Conservation (phyloP, 768 basidiomycete species). For the Boletus rex-veris region DNA sequence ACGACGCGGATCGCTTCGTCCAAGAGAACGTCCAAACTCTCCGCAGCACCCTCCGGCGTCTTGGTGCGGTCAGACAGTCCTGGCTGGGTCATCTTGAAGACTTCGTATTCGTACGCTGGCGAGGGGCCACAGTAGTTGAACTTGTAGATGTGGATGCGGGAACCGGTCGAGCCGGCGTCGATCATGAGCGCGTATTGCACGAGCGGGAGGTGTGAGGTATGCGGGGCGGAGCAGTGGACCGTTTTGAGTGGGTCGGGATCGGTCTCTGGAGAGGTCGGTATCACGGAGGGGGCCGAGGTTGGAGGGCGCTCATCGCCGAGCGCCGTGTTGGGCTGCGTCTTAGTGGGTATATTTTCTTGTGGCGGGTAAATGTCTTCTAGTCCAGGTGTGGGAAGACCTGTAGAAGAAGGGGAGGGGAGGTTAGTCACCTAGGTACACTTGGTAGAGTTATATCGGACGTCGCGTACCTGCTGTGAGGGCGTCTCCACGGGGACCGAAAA, state of each 20-base stretch:
- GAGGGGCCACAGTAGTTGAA: constrained; percentile 85
- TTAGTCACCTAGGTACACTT: neutral
- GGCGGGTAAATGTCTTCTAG: constrained; percentile 26
- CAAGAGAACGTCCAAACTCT: constrained; percentile 73
- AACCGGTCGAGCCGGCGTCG: constrained; percentile 97
- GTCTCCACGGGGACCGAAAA: constrained; percentile 51
- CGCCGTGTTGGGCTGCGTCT: neutral
- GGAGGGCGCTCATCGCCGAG: neutral
- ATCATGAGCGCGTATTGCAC: constrained; percentile 96
- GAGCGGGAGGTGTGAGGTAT: constrained; percentile 47
- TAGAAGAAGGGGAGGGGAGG: too few species aligned
- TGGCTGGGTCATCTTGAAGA: constrained; percentile 77
- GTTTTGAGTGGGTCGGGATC: constrained; percentile 76
- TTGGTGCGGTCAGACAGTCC: constrained; percentile 68
- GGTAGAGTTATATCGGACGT: neutral
- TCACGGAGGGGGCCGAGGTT: neutral
- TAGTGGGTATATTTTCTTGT: constrained; percentile 12
- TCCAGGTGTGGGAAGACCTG: constrained; percentile 17
- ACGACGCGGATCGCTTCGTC: constrained; percentile 79
- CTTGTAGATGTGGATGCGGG: constrained; percentile 97
- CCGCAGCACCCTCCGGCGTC: constrained; percentile 67
- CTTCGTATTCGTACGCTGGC: constrained; percentile 87
- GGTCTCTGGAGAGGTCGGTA: constrained; percentile 58
- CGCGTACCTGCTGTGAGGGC: constrained; percentile 19
- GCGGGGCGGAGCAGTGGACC: constrained; percentile 61